Conservation (phyloP, 805 yeast genomes). For the Candida tammaniensis region DNA sequence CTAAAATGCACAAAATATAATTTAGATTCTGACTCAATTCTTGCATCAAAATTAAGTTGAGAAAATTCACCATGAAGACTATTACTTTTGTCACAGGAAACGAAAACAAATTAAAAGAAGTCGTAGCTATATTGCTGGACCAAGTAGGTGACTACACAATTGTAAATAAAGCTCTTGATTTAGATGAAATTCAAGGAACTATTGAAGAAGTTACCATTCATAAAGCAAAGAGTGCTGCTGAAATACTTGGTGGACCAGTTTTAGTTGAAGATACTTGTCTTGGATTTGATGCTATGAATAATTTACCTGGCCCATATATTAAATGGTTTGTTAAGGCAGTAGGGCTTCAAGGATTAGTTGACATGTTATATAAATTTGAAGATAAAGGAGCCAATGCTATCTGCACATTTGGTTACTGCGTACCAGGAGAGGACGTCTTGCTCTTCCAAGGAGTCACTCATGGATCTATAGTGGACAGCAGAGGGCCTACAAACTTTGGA, state of each 20-base stretch:
- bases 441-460: slow-evolving; percentile 82
- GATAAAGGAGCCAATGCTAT: slow-evolving; percentile 84
- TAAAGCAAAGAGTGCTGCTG: slow-evolving; percentile 76
- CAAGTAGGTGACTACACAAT: slow-evolving; percentile 51
- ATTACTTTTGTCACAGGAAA: slow-evolving; percentile 86
- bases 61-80: slow-evolving; percentile 16
- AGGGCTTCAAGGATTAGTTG: slow-evolving; percentile 75
- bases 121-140: slow-evolving; percentile 62
- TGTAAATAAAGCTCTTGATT: slow-evolving; percentile 66
- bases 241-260: slow-evolving; percentile 68
- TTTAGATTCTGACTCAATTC: no score
- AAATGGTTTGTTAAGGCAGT: slow-evolving; percentile 85
- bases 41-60: no score
- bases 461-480: slow-evolving; percentile 72
- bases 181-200: slow-evolving; percentile 90
- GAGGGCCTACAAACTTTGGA: slow-evolving; percentile 86
- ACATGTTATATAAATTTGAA: slow-evolving; percentile 76
- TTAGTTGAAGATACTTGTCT: slow-evolving; percentile 94
- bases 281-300: slow-evolving; percentile 73
- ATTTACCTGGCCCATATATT: slow-evolving; percentile 90
- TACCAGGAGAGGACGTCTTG: slow-evolving; percentile 66
- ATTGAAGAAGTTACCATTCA: slow-evolving; percentile 76
- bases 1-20: no score
- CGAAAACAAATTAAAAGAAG: slow-evolving; percentile 82
- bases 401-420: slow-evolving; percentile 90